Percentiles rank a stretch among this genome's conserved stretches.
These are phyloP conservation scores for Priceomyces medius DNA, from an alignment of 805 yeast genomes.

Conservation along the genomic window DNA sequence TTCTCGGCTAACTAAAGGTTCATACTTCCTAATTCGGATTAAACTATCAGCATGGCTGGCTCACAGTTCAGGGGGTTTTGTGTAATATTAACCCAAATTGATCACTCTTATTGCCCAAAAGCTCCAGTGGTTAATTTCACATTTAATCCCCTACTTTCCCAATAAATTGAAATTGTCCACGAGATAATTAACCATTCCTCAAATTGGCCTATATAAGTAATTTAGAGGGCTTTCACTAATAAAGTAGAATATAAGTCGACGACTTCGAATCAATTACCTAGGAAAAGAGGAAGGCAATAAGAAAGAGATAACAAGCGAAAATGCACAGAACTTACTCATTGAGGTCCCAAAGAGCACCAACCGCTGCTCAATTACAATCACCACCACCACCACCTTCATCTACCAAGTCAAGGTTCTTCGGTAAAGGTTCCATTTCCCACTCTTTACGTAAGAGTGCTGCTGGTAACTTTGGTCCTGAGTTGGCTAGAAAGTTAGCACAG, in stretches of 20 bases:
- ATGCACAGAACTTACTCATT: slow-evolving; percentile 87
- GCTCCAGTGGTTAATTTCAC: slow-evolving; percentile 4
- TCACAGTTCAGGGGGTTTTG: slow-evolving; percentile 3
- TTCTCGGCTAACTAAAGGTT: slow-evolving; percentile 3
- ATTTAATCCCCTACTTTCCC: slow-evolving; percentile 8
- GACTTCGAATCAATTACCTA: slow-evolving; percentile 3
- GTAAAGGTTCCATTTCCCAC: slow-evolving; percentile 67
- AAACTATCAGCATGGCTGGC: slow-evolving; percentile 7
- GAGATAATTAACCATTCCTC: background rate
- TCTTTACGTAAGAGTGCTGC: slow-evolving; percentile 80
- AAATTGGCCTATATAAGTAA: background rate
- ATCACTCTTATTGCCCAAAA: slow-evolving; percentile 9
- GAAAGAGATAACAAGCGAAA: slow-evolving; percentile 8
- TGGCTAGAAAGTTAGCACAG: slow-evolving; percentile 86
- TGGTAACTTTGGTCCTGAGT: slow-evolving; percentile 91
- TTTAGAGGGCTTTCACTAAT: background rate
- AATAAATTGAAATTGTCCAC: slow-evolving; percentile 2
- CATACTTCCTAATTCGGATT: slow-evolving; percentile 5
- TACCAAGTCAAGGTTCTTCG: slow-evolving; percentile 71
- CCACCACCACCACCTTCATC: slow-evolving; percentile 82
- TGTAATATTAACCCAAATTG: slow-evolving; percentile 6
- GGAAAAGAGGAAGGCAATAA: background rate
- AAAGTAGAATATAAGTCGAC: background rate
- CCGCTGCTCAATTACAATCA: slow-evolving; percentile 74
- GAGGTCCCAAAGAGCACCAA: slow-evolving; percentile 76